A percentile compares a stretch with the other conserved stretches of the same genome.
Conservation (phyloP, 441 rosid genomes). For the Adansonia gregorii region DNA sequence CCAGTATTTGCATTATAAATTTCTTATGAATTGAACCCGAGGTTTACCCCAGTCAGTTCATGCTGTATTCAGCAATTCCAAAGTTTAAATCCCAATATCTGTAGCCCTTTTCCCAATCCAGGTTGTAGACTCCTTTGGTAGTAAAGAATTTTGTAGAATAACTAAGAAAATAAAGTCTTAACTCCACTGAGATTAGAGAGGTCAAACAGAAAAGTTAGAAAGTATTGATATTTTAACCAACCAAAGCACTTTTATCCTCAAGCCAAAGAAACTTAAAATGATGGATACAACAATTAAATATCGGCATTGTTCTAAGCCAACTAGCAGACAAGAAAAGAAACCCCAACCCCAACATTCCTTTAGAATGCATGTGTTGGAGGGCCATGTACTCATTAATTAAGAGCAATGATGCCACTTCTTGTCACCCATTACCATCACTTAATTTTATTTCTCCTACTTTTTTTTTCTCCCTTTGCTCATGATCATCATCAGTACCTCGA, state of each 20-base stretch:
- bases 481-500: slow-evolving; percentile 30
- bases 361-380: slow-evolving; percentile 25
- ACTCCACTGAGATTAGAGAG: slow-evolving; percentile 11
- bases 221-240: neutral
- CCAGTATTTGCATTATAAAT: slow-evolving; percentile 18
- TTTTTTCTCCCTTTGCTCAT: slow-evolving; percentile 22
- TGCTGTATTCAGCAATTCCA: too few relatives aligned
- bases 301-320: slow-evolving; percentile 16
- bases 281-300: slow-evolving; percentile 19
- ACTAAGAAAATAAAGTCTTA: neutral
- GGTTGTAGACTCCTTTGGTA: too few relatives aligned
- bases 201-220: slow-evolving; percentile 18
- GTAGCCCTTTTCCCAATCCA: too few relatives aligned
- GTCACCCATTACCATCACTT: slow-evolving; percentile 31
- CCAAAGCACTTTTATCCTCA: neutral
- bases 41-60: too few relatives aligned
- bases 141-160: neutral
- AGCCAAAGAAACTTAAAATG: neutral
- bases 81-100: too few relatives aligned
- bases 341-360: slow-evolving; percentile 26
- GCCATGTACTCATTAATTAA: slow-evolving; percentile 28
- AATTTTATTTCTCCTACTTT: slow-evolving; percentile 27
- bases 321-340: slow-evolving; percentile 13
- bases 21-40: slow-evolving; percentile 5
- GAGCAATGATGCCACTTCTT: slow-evolving; percentile 25